Evolutionary conservation across 805 yeast species (phyloP).

Genomic region (Debaryomyces tyrocola): DNA sequence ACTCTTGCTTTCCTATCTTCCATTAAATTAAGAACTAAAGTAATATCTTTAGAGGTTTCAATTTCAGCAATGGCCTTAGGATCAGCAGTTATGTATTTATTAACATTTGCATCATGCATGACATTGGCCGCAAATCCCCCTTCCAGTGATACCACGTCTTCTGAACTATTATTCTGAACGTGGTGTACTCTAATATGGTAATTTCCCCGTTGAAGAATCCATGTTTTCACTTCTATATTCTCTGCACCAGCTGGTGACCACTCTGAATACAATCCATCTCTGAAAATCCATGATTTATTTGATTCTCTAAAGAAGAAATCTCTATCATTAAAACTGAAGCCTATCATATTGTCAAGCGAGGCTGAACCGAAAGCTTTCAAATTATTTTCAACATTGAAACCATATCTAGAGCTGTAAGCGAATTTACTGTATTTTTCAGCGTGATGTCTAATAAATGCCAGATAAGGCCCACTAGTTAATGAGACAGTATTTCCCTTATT

Average conservation of each 20-base stretch:
- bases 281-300: not conserved
- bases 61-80: not conserved
- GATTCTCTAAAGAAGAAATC: constrained; percentile 4
- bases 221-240: constrained; percentile 6
- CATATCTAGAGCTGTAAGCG: constrained; percentile 11
- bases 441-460: constrained; percentile 3
- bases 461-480: constrained; percentile 10
- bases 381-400: constrained; percentile 8
- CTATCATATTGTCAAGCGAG: constrained; percentile 12
- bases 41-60: not conserved
- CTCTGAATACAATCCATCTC: constrained; percentile 4
- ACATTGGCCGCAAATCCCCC: constrained; percentile 11
- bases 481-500: constrained; percentile 6
- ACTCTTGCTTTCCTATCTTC: constrained; percentile 4
- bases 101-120: not conserved
- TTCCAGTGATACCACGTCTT: constrained; percentile 7
- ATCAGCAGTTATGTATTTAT: not conserved
- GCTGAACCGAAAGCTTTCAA: constrained; percentile 6
- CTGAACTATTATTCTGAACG: constrained; percentile 4
- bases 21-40: constrained; percentile 4
- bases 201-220: constrained; percentile 6
- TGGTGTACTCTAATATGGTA: constrained; percentile 10
- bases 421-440: constrained; percentile 12
- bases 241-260: constrained; percentile 7
- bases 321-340: constrained; percentile 7